phyloP scores from a whole-genome alignment of 2,329 filamentous ascomycete species.

The Penicillium sp. region DNA sequence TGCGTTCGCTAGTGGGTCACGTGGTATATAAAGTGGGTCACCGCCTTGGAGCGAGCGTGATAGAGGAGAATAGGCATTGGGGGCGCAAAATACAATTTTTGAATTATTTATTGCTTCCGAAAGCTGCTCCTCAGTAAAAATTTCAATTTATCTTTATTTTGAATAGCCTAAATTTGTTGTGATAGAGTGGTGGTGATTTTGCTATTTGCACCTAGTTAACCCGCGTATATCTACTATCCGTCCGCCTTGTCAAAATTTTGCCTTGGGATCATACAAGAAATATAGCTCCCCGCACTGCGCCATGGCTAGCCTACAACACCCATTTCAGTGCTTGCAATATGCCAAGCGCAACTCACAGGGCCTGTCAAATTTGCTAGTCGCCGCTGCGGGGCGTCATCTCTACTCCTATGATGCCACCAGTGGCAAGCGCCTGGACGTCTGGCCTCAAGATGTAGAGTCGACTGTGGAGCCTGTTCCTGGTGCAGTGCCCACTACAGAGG shows the following conservation, averaged over 20 bases:
- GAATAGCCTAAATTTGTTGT: not conserved
- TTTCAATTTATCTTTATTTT: not conserved
- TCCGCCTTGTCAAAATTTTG: slow-evolving; percentile 12
- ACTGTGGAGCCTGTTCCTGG: slow-evolving; percentile 26
- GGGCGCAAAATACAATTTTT: not conserved
- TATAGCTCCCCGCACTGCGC: slow-evolving; percentile 3
- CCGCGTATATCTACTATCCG: not conserved
- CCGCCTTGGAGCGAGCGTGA: not conserved
- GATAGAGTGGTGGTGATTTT: not conserved
- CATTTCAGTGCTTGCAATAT: slow-evolving; percentile 64
- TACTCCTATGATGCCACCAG: slow-evolving; percentile 64
- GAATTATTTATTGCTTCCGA: not conserved
- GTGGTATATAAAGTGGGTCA: slow-evolving; percentile 16
- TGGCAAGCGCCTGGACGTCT: slow-evolving; percentile 60
- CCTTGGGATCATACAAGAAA: slow-evolving; percentile 3
- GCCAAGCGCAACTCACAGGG: slow-evolving; percentile 27
- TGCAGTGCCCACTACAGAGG: slow-evolving; percentile 26
- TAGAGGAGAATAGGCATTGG: not conserved
- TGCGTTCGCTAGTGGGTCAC: slow-evolving; percentile 42
- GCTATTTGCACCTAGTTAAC: not conserved
- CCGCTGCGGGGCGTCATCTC: slow-evolving; percentile 70
- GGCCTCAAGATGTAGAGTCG: slow-evolving; percentile 47
- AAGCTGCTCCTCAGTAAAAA: not conserved
- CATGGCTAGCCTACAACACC: slow-evolving; percentile 45
- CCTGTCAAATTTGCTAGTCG: slow-evolving; percentile 60